These are phyloP conservation scores for Microdochium trichocladiopsis DNA, from an alignment of 2,329 filamentous ascomycete genomes.

Conservation along the genomic window DNA sequence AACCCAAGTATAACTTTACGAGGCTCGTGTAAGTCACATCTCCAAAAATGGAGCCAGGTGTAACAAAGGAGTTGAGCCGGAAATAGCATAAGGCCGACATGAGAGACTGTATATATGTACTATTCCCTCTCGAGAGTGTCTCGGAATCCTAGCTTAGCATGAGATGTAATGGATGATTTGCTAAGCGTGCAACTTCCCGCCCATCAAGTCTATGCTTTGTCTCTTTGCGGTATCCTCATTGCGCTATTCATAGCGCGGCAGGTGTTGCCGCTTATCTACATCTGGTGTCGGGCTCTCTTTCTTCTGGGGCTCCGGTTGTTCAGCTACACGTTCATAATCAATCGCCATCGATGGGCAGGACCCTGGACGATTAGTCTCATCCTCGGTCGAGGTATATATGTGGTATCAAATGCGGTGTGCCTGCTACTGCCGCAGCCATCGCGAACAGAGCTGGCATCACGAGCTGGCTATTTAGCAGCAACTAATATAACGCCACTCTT, in stretches of 20 bases:
- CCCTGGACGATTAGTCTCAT: neutral
- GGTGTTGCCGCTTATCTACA: neutral
- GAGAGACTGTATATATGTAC: neutral
- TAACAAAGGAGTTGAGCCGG: neutral
- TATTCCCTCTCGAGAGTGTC: neutral
- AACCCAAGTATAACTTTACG: neutral
- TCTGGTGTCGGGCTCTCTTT: neutral
- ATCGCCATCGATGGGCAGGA: neutral
- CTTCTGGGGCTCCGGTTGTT: neutral
- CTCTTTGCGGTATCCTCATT: neutral
- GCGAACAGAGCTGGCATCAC: neutral
- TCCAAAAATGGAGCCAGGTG: neutral
- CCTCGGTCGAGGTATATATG: neutral
- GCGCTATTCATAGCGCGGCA: neutral
- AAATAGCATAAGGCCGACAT: neutral
- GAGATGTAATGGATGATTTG: neutral
- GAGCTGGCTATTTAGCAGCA: neutral
- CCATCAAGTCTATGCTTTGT: neutral
- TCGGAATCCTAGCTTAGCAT: neutral
- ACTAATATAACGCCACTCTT: neutral
- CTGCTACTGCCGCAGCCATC: neutral
- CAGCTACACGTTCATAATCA: neutral
- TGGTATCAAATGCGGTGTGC: neutral
- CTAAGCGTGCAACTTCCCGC: neutral
- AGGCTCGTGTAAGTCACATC: neutral